Conservation (phyloP, 2,329 filamentous ascomycete species). For the Cadophora malorum region DNA sequence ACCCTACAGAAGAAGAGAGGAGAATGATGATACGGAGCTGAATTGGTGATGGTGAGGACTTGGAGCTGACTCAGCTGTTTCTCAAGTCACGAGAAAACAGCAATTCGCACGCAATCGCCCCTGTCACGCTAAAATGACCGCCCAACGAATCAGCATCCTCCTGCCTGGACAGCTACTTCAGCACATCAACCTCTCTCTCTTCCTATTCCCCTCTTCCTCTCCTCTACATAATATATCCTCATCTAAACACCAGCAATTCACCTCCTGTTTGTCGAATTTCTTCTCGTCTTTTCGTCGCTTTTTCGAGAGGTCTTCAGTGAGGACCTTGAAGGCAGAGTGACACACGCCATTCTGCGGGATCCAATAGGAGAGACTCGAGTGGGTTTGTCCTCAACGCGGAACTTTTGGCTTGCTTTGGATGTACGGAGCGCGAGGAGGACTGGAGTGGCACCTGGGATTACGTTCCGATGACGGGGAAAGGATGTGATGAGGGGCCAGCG, state of each 20-base stretch:
- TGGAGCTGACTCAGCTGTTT: slow-evolving; percentile 5
- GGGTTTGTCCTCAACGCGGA: slow-evolving; percentile 28
- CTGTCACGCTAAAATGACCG: slow-evolving; percentile 26
- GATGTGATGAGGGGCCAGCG: slow-evolving; percentile 13
- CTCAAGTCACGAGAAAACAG: slow-evolving; percentile 21
- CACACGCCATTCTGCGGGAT: slow-evolving; percentile 23
- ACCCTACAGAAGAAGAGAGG: too few relatives aligned
- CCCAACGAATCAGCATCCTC: slow-evolving; percentile 28
- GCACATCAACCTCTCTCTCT: slow-evolving; percentile 2
- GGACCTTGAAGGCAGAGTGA: slow-evolving; percentile 21
- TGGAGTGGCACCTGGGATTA: slow-evolving; percentile 12
- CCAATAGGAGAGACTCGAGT: slow-evolving; percentile 32
- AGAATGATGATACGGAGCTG: too few relatives aligned
- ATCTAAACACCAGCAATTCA: slow-evolving; percentile 10
- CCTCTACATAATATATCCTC: slow-evolving; percentile 14
- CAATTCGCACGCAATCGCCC: slow-evolving; percentile 36
- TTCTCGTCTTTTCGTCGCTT: slow-evolving; percentile 28
- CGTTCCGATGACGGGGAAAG: neutral
- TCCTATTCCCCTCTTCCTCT: neutral
- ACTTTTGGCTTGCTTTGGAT: neutral
- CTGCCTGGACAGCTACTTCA: slow-evolving; percentile 13
- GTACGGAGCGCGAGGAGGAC: neutral
- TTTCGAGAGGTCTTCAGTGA: slow-evolving; percentile 24
- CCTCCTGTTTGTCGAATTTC: slow-evolving; percentile 29
- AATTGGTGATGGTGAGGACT: too few relatives aligned